Evolutionary conservation across 164 flowering plant genomes (phyloP).

Genomic region (Cinnamomum micranthum): DNA sequence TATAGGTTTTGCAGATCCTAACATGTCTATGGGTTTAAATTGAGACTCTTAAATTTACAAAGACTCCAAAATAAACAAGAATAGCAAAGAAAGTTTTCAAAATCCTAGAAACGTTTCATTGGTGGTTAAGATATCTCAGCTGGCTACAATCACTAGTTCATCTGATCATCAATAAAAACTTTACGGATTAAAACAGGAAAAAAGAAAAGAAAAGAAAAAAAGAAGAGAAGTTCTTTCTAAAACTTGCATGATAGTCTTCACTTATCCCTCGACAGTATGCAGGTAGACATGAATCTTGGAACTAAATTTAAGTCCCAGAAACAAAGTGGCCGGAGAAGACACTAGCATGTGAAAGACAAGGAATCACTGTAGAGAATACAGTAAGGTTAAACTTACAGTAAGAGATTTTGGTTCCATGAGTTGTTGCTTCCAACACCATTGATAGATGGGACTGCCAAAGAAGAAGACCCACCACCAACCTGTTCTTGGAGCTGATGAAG

Average conservation of each 20-base stretch:
- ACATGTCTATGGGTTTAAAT: neutral
- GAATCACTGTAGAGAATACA: neutral
- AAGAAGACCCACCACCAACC: slow-evolving; percentile 35
- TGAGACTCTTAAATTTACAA: neutral
- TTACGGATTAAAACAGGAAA: neutral
- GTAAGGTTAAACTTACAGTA: slow-evolving; percentile 46
- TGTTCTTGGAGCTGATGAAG: slow-evolving; percentile 50
- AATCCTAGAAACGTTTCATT: slow-evolving; percentile 8
- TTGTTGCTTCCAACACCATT: slow-evolving; percentile 36
- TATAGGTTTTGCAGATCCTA: neutral
- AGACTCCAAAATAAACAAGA: neutral
- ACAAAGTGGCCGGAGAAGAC: slow-evolving; percentile 5
- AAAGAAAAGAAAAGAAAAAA: neutral
- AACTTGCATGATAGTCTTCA: slow-evolving; percentile 1
- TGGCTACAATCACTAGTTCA: neutral
- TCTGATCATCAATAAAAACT: neutral
- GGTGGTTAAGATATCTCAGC: neutral
- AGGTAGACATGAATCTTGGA: neutral
- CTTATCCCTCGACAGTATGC: neutral
- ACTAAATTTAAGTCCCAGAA: neutral
- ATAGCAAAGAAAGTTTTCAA: neutral
- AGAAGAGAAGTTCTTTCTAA: slow-evolving; percentile 5
- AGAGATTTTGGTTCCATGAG: slow-evolving; percentile 46
- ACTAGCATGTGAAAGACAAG: slow-evolving; percentile 7
- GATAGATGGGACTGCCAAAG: slow-evolving; percentile 39